A percentile compares a stretch with the other conserved stretches of the same genome.
phyloP scores from a whole-genome alignment of 1,284 basidiomycete genomes.

The Mycosarcoma mackinlayi region DNA sequence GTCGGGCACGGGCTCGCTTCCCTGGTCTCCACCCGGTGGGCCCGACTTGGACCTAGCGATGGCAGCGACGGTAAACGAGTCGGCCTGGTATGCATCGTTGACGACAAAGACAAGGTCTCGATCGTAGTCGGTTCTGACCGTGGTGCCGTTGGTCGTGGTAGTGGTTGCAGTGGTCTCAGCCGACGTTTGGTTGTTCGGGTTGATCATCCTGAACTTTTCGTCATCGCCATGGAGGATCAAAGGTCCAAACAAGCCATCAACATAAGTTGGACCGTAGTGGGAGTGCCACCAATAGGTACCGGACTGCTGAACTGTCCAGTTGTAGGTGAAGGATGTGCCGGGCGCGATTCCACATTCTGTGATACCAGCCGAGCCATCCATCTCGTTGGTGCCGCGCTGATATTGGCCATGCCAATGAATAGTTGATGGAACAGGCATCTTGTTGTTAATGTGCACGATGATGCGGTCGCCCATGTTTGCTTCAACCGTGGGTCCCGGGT shows the following conservation, averaged over 20 bases:
- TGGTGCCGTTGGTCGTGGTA: slow-evolving; percentile 24
- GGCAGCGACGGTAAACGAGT: slow-evolving; percentile 52
- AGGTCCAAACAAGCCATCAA: slow-evolving; percentile 62
- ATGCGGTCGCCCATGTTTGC: slow-evolving; percentile 60
- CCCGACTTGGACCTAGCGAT: slow-evolving; percentile 40
- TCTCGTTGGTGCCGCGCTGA: slow-evolving; percentile 55
- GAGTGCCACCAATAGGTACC: slow-evolving; percentile 71
- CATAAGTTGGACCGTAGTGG: slow-evolving; percentile 57
- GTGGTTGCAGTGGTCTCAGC: slow-evolving; percentile 7
- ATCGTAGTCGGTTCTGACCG: slow-evolving; percentile 56
- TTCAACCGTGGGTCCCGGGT: slow-evolving; percentile 55
- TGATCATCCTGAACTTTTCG: slow-evolving; percentile 50
- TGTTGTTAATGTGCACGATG: slow-evolving; percentile 55
- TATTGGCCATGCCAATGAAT: slow-evolving; percentile 66
- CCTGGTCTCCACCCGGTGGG: slow-evolving; percentile 48
- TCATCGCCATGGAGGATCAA: slow-evolving; percentile 66
- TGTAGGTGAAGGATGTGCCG: slow-evolving; percentile 48
- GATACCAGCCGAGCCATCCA: slow-evolving; percentile 59
- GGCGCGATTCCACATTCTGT: slow-evolving; percentile 66
- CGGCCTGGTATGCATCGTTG: slow-evolving; percentile 59
- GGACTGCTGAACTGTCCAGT: slow-evolving; percentile 60
- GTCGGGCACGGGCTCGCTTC: slow-evolving; percentile 66
- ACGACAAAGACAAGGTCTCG: slow-evolving; percentile 54
- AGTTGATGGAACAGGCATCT: slow-evolving; percentile 36
- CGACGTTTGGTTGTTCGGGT: slow-evolving; percentile 16